Base-by-base conservation (phyloP, 1,284 basidiomycete species). In the Cryptococcus jaspeensis region DNA sequence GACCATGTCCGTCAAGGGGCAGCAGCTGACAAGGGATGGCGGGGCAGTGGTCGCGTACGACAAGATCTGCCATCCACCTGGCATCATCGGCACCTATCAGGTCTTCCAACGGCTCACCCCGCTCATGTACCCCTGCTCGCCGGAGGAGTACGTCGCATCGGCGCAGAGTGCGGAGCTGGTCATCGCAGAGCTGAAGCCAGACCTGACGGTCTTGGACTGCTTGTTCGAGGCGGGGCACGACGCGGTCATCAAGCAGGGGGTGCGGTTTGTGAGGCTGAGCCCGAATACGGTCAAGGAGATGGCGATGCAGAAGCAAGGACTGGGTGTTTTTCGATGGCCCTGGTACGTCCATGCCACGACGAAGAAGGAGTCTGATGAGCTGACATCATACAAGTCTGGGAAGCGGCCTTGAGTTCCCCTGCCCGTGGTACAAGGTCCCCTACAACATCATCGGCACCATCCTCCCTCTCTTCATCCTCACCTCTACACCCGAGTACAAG, bases 261-360 rank as follows among this genome's bases (percentile, higher is more conserved):
- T 22, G 20, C 39, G 42, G 12, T 59, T 46, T 40, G 47, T 53
- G n/a, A 1, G 47, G 12, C 50, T 67, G n/a, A 61, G 55, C 36
- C 63, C 65, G 5, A 62, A 62, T 43, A 63, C 60, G 4, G 25
- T 65, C 44, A 60, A 59, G 28, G 65, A 67, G 35, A 48, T 52
- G 20, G 62, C 59, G 9, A 25, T 12, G 12, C 41, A 37, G 12
- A 55, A 60, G 8, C 60, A 63, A 42, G 59, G 53, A 2, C 13
- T 32, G 9, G 42, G 28, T 2, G 48, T 53, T 1, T 61, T 65
- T 37, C 36, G n/a, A n/a, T n/a, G 42, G 18, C 16, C 5, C 11
- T 15, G 43, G 11, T 11, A 16, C 41, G 36, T n/a, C 28, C 2
- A 37, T 38, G 20, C 41, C 42, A 5, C 38, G n/a, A n/a, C n/a